Evolutionary conservation across 306 rosid genomes (phyloP), one percentile per base, ranked within the genome.

Genomic region (Vigna angularis): DNA sequence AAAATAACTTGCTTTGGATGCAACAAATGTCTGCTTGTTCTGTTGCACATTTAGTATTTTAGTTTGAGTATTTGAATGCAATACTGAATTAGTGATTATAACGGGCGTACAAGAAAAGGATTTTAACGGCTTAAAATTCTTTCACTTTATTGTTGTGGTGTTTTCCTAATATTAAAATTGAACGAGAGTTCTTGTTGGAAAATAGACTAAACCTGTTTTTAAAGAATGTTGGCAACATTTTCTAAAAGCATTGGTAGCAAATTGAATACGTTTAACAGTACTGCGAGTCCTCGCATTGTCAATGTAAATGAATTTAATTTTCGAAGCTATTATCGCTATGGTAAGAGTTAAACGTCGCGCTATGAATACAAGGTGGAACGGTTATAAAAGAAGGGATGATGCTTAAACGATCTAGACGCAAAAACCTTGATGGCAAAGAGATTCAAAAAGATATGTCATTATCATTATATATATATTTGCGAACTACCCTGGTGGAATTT

Each of bases 401-500:
- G 24, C 28, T 34, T 63, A 34, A 48, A 48, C 59, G 15, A 17
- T 15, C 15, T 36, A 8, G 59, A 26, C 44, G 26, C 57, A 32
- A 9, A 13, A 30, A 36, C 30, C 36, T 44, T 30, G 49, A 7
- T 45, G 11, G 74, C 47, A 40, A 49, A 47, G 65, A 48, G 47
- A 40, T 24, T 38, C 68, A 53, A 77, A 52, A 71, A 65, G 6
- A 32, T 32, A 32, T 52, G 20, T 7, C 32, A 40, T 9, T 55
- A 15, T 55, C 66, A 76, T 66, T 38, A 38, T 52, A 56, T 28
- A 7, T 7, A 38, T 73, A 62, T 61, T 14, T 61, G 28, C 44
- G 22, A 3, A 32, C 68, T 32, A 32, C 45, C 68, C 24, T 16
- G 5, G 13, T 32, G 68, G 16, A 62, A 34, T 61, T 57, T 57